These are phyloP conservation scores for Hemisphaericaspora subhashii DNA, from an alignment of 1,139 yeast genomes.

Conservation along the genomic window DNA sequence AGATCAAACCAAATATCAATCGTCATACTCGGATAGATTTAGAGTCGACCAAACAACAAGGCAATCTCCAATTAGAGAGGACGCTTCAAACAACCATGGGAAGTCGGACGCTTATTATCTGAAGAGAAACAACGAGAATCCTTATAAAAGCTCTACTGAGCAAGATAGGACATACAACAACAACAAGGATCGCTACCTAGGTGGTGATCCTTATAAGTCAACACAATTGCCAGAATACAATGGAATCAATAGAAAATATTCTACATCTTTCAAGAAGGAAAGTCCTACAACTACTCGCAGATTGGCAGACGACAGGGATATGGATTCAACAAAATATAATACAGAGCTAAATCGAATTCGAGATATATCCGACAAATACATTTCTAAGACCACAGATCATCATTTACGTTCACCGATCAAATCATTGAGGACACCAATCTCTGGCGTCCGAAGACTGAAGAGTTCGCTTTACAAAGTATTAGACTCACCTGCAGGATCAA, in stretches of 20 bases:
- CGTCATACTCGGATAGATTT: not conserved
- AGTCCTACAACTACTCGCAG: not conserved
- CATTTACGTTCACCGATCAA: constrained; percentile 16
- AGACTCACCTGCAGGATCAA: constrained; percentile 5
- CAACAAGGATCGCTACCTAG: too few species aligned
- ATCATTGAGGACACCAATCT: constrained; percentile 10
- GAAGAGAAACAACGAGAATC: too few species aligned
- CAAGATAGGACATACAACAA: too few species aligned
- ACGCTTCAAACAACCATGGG: not conserved
- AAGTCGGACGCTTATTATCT: too few species aligned
- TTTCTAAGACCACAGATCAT: not conserved
- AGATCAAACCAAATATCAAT: not conserved
- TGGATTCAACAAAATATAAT: not conserved
- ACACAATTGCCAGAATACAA: too few species aligned
- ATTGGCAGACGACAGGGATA: not conserved
- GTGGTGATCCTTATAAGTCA: too few species aligned
- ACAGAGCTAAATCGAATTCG: not conserved
- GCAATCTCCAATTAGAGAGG: not conserved
- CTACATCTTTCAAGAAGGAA: not conserved
- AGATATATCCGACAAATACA: not conserved
- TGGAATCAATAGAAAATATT: too few species aligned
- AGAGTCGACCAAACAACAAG: not conserved
- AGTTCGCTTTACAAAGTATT: constrained; percentile 15
- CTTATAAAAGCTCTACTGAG: too few species aligned
- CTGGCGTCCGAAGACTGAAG: constrained; percentile 12